Percentiles rank a stretch among this genome's conserved stretches.
These are phyloP conservation scores for Guyanaporus albipodus DNA, from an alignment of 768 basidiomycete species.

Conservation along the genomic window DNA sequence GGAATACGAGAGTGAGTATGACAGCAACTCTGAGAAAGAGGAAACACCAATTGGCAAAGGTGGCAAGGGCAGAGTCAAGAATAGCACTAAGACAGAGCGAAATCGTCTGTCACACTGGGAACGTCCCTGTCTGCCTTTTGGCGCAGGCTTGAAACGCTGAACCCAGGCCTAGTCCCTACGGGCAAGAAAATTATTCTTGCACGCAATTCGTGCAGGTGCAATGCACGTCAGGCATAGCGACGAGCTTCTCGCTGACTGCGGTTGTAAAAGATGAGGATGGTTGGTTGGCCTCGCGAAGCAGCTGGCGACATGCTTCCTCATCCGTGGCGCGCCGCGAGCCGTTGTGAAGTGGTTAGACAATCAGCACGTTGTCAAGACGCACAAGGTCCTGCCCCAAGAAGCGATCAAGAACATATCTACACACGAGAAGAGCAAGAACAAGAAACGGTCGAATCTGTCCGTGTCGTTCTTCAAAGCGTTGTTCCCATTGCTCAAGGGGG, in stretches of 20 bases:
- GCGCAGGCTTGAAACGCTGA: background rate
- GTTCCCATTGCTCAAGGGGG: constrained; percentile 52
- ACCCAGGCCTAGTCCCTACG: constrained; percentile 30
- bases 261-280: constrained; percentile 57
- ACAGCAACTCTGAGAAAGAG: constrained; percentile 39
- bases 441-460: constrained; percentile 50
- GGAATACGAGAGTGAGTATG: constrained; percentile 34
- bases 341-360: constrained; percentile 70
- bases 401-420: constrained; percentile 58
- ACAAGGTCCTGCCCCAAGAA: constrained; percentile 66
- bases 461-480: constrained; percentile 74
- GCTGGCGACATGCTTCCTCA: constrained; percentile 64
- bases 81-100: constrained; percentile 26
- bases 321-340: constrained; percentile 84
- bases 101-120: constrained; percentile 37
- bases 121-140: constrained; percentile 10
- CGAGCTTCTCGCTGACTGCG: constrained; percentile 73
- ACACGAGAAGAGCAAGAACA: constrained; percentile 62
- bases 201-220: constrained; percentile 76
- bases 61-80: constrained; percentile 31
- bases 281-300: constrained; percentile 73
- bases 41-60: constrained; percentile 19
- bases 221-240: constrained; percentile 76
- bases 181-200: constrained; percentile 75
- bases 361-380: constrained; percentile 66